Evolutionary conservation across 108 stramenopile genomes (phyloP).

Genomic region (Cafeteria roenbergensis): DNA sequence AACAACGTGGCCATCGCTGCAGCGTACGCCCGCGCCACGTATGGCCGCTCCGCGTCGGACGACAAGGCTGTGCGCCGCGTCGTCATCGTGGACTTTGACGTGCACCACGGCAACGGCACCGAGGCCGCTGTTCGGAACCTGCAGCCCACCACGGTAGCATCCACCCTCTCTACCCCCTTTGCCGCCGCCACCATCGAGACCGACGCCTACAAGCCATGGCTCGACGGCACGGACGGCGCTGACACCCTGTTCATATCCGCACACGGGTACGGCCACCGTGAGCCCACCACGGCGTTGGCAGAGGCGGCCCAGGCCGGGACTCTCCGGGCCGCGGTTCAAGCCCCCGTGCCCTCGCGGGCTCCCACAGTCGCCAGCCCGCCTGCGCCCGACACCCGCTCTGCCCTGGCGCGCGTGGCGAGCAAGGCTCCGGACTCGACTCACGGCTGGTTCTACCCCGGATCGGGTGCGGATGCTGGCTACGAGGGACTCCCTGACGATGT

Average conservation of each 20-base stretch:
- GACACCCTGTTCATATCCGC: constrained; percentile 76
- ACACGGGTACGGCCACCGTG: constrained; percentile 65
- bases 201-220: constrained; percentile 68
- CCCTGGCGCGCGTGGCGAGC: too few species aligned
- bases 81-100: constrained; percentile 49
- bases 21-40: constrained; percentile 71
- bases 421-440: too few species aligned
- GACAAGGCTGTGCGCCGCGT: constrained; percentile 21
- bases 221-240: constrained; percentile 69
- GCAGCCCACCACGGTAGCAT: constrained; percentile 57
- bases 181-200: constrained; percentile 52
- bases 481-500: too few species aligned
- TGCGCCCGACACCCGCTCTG: too few species aligned
- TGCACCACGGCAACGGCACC: constrained; percentile 53
- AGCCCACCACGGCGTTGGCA: not conserved
- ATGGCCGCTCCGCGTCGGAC: not conserved
- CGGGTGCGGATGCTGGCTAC: not conserved
- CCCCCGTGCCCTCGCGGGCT: too few species aligned
- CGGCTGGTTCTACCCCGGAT: constrained; percentile 6
- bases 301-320: too few species aligned
- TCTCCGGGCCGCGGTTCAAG: too few species aligned
- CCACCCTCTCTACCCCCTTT: constrained; percentile 59
- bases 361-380: too few species aligned
- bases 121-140: constrained; percentile 47
- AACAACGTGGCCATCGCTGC: constrained; percentile 97